phyloP scores from a whole-genome alignment of 1,284 basidiomycete genomes.

The Exsudoporus floridanus region DNA sequence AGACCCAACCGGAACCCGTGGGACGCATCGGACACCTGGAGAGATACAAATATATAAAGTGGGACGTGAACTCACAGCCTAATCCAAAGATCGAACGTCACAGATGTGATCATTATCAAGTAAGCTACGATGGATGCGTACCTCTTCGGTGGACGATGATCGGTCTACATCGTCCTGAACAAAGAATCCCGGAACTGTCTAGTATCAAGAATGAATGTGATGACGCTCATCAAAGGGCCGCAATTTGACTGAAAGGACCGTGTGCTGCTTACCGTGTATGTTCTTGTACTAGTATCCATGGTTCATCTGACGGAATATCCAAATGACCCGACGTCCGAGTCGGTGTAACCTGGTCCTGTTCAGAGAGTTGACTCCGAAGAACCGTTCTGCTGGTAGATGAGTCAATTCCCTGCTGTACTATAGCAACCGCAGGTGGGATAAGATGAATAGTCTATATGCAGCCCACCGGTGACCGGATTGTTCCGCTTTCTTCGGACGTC shows the following conservation, averaged over 20 bases:
- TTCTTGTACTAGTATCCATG: constrained; percentile 6
- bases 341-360: background rate
- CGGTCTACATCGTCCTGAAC: constrained; percentile 17
- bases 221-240: background rate
- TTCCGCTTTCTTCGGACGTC: too few relatives aligned
- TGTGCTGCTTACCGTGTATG: constrained; percentile 15
- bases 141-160: constrained; percentile 3
- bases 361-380: background rate
- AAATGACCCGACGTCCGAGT: background rate
- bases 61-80: constrained; percentile 22
- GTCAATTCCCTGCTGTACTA: too few relatives aligned
- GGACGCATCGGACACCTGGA: background rate
- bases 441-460: too few relatives aligned
- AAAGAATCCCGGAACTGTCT: constrained; percentile 27
- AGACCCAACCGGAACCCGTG: background rate
- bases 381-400: too few relatives aligned
- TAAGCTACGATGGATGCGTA: constrained; percentile 1
- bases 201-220: too few relatives aligned
- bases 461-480: too few relatives aligned
- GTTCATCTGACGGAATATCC: background rate
- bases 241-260: background rate
- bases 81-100: background rate
- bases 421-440: too few relatives aligned
- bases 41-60: too few relatives aligned
- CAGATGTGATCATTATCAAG: too few relatives aligned